Evolutionary conservation across 768 basidiomycete species (phyloP), one percentile per base, ranked within the genome.

Genomic region (Mycena belliarum): DNA sequence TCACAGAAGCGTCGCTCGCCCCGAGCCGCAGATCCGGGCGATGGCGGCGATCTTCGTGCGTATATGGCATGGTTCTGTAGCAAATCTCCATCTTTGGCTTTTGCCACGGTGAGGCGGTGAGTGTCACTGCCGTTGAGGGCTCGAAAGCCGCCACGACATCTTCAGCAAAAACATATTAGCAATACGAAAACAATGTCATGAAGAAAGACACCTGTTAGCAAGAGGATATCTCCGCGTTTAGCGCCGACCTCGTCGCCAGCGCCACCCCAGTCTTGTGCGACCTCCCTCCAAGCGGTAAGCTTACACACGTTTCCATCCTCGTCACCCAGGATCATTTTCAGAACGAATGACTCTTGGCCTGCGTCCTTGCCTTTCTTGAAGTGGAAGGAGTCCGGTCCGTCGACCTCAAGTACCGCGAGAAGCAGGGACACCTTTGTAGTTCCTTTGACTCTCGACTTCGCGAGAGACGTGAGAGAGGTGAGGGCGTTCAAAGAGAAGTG

Each of bases 271-370:
- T 71, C 69, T 42, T 91, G 87, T 12, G 91, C 91, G 5, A 81
- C 73, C 44, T 91, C 86, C 52, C 90, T 75, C 91, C 91, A 93
- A 14, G 86, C 90, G 5, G 87, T 88, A 18, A 93, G 69, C 71
- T 86, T 90, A 65, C 83, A 83, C 8, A 92, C 79, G 1, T 72
- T 77, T 1, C 87, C 86, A 26, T 81, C 81, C 51, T 91, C 88
- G 64, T 92, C 89, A 11, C 88, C 87, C 24, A 93, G 70, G 45
- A 93, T 82, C 65, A 91, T 74, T 65, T 84, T 88, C 26, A 93
- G 70, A 41, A 93, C 67, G 0, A 80, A 81, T 0, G 91, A 82
- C 57, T 88, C 82, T 55, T 82, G 84, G 9, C 90, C 91, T 5
- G 86, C 84, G 52, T 91, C 87, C 5, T 65, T 64, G 0, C 91